Base-by-base conservation (phyloP, 169 alveolate genomes). In the Plasmodium vivax region DNA sequence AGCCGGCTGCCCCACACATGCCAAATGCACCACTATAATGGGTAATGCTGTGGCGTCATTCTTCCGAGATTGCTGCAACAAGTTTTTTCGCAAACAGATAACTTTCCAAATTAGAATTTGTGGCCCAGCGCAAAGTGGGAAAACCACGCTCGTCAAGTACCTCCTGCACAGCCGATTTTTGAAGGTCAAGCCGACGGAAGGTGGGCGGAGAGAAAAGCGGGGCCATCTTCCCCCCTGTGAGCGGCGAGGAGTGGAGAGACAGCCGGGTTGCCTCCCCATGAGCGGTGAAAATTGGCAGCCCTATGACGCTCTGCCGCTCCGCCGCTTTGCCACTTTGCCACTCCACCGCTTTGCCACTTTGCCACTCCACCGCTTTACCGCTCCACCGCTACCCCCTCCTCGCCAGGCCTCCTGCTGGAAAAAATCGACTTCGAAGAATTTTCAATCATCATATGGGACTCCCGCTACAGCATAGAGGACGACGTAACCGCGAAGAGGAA, bases 81-180 rank as follows among this genome's bases (percentile, higher is more conserved):
- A 56, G 81, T 87, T 75, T 71, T 87, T 87, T 10, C 71, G 81
- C 19, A 87, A 77, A 74, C 80, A 77, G 41, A 87, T 87, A 14
- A 77, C 43, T 43, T 87, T 87, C 80, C 93, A 87, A 87, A 87
- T 87, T 32, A 75, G 93, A 87, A 79, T 87, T 51, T 87, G 93
- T 87, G 93, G 93, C 23, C 93, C 93, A 16, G 93, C 93, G n/a
- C 93, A 87, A 77, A 87, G 93, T 54, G 93, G 93, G 71, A 87
- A 87, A 77, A 87, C 93, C 27, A 87, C 93, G 34, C 62, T 87
- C 36, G 93, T 87, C 36, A 87, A 87, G 43, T 79, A 75, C 81
- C 81, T 87, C 41, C 16, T 54, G 47, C 74, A 77, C 58, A 87
- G 75, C 80, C 56, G 81, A 41, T 87, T 87, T 87, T 87, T 87